Conservation (phyloP, 345 rosid genomes). For the Cardamine chenopodiifolia region DNA sequence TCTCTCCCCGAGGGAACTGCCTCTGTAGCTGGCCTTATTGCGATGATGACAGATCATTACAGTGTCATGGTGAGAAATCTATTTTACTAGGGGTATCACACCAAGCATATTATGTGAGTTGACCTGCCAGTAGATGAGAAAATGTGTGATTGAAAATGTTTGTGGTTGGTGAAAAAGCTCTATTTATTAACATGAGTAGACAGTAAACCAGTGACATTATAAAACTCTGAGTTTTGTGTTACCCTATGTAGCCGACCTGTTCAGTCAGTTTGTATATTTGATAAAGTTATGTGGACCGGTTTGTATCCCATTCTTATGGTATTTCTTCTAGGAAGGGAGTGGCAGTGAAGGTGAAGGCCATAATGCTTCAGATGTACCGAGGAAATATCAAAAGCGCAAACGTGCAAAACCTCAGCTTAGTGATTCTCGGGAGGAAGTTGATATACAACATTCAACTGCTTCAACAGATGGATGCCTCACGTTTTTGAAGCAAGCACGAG, state of each 20-base stretch:
- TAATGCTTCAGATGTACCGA: conserved; percentile 49
- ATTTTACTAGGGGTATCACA: conserved; percentile 1
- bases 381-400: conserved; percentile 65
- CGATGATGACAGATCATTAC: conserved; percentile 98
- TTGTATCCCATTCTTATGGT: conserved; percentile 34
- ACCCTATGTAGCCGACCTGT: conserved; percentile 16
- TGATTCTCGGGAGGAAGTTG: conserved; percentile 56
- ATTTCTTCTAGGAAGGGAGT: conserved; percentile 65
- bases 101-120: conserved; percentile 10
- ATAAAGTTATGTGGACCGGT: conserved; percentile 18
- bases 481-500: conserved; percentile 65
- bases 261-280: conserved; percentile 19
- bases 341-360: conserved; percentile 79
- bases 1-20: conserved; percentile 96
- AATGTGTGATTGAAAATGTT: conserved; percentile 18
- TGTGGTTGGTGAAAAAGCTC: conserved; percentile 12
- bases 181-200: conserved; percentile 3
- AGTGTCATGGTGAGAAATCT: conserved; percentile 68
- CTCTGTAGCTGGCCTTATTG: conserved; percentile 91
- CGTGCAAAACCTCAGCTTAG: conserved; percentile 55
- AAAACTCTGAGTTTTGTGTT: conserved; percentile 8
- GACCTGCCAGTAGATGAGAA: conserved; percentile 5
- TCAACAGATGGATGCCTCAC: conserved; percentile 77
- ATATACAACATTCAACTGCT: conserved; percentile 43
- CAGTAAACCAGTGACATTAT: neutral